phyloP scores from a whole-genome alignment of 1,284 basidiomycete species.

The Leccinum griseonigrum region DNA sequence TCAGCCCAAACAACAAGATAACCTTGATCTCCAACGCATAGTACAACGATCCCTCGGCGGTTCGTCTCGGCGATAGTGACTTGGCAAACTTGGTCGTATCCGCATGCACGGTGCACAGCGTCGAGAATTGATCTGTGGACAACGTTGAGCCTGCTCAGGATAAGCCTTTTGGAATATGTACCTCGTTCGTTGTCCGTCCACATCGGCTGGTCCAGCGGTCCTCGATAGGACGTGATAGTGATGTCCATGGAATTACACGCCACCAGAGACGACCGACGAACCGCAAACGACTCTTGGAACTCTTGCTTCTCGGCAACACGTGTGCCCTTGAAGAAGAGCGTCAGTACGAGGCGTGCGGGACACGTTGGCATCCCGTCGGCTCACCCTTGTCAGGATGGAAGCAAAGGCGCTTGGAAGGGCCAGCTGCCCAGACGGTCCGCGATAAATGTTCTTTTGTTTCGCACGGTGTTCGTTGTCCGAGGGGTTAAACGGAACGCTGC shows the following conservation, averaged over 20 bases:
- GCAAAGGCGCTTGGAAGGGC: conserved; percentile 29
- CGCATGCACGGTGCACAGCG: conserved; percentile 38
- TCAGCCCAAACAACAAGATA: conserved; percentile 43
- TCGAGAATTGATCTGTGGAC: conserved; percentile 37
- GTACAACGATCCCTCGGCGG: conserved; percentile 27
- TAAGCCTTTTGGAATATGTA: not conserved
- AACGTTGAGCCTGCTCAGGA: not conserved
- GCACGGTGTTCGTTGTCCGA: conserved; percentile 36
- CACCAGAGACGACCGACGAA: conserved; percentile 23
- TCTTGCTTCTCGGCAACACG: conserved; percentile 35
- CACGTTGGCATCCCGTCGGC: not conserved
- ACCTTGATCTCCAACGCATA: conserved; percentile 38
- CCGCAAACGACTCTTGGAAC: conserved; percentile 26
- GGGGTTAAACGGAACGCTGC: conserved; percentile 28
- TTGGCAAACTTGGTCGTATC: conserved; percentile 35
- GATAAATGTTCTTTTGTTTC: conserved; percentile 23
- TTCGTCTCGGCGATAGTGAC: conserved; percentile 15
- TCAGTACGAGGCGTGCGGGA: not conserved
- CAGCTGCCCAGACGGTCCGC: conserved; percentile 23
- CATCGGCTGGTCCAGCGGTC: conserved; percentile 16
- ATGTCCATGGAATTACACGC: conserved; percentile 25
- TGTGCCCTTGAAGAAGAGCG: conserved; percentile 25
- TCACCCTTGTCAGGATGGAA: conserved; percentile 33
- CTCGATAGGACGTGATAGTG: conserved; percentile 29
- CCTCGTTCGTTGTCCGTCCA: conserved; percentile 29